Conservation (phyloP, 2,329 filamentous ascomycete genomes). For the Aureobasidium sp. region DNA sequence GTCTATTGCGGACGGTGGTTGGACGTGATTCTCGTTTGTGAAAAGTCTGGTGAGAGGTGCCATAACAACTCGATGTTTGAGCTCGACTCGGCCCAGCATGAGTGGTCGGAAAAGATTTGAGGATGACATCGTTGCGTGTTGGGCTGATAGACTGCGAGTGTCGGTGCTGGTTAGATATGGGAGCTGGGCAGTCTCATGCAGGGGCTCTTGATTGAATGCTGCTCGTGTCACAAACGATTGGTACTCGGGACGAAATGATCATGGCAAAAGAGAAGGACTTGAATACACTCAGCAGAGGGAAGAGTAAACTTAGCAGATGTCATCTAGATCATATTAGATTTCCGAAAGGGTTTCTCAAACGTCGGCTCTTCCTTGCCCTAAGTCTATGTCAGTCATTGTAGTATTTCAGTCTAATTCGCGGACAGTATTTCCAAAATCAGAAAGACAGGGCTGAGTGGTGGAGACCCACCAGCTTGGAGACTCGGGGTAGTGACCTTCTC, state of each 20-base stretch:
- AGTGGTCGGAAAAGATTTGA: conserved; percentile 36
- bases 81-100: conserved; percentile 34
- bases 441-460: conserved; percentile 2
- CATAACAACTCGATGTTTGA: conserved; percentile 46
- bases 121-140: not conserved
- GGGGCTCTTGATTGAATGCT: not conserved
- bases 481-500: not conserved
- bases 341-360: not conserved
- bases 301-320: not conserved
- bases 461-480: not conserved
- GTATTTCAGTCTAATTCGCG: not conserved
- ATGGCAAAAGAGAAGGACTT: not conserved
- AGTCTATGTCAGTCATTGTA: not conserved
- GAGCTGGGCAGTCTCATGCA: not conserved
- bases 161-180: not conserved
- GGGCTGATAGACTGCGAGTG: not conserved
- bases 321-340: not conserved
- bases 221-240: not conserved
- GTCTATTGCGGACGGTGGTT: conserved; percentile 20
- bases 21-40: conserved; percentile 42
- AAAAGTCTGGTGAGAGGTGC: conserved; percentile 50
- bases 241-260: not conserved
- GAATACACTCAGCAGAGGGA: not conserved
- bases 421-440: not conserved
- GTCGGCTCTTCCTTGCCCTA: not conserved